Base-by-base conservation (phyloP, 805 yeast genomes). In the Cyberlindnera maclurae region DNA sequence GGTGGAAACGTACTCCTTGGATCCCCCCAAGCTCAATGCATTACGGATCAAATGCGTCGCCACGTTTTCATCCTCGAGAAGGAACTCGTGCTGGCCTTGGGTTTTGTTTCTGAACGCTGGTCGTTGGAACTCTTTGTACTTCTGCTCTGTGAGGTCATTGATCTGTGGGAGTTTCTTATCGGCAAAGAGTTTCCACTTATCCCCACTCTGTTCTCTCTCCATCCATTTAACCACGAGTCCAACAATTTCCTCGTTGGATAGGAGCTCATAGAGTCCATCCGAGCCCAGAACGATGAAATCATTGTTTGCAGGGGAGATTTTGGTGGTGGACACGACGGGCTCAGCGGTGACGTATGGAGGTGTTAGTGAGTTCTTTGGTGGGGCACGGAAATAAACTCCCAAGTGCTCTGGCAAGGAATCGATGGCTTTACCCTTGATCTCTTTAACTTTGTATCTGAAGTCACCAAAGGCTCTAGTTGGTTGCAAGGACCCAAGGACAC, bases 281-380 rank as follows among this genome's bases (percentile, higher is more conserved):
- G 94, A 79, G 0, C 90, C 98, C 74, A 93, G 68, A 26, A 93
- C 95, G 58, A 93, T 64, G 52, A 93, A 93, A 55, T 87, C 93
- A 47, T 84, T 79, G 47, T 80, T 76, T 15, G 71, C 67, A 1
- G 88, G 82, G 36, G 71, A 71, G 36, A 89, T 73, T 52, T 79
- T 77, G 11, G 89, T 82, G 2, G 95, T 79, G 3, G 96, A 82
- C 18, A 89, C 71, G 22, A 83, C 95, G 0, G 98, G 98, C 58
- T 82, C 89, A 1, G 98, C 97, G 1, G 98, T 93, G 28, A 93
- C 97, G 59, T 93, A 93, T 0, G 98, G 98, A 3, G 98, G 98
- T 2, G 96, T 82, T 43, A 78, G 68, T 43, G 86, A 70, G 49
- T 77, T 74, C 37, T 75, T 74, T 26, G 94, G 94, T 31, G 67